Base-by-base conservation (phyloP, 2,329 filamentous ascomycete species). In the Colletotrichum trifolii region DNA sequence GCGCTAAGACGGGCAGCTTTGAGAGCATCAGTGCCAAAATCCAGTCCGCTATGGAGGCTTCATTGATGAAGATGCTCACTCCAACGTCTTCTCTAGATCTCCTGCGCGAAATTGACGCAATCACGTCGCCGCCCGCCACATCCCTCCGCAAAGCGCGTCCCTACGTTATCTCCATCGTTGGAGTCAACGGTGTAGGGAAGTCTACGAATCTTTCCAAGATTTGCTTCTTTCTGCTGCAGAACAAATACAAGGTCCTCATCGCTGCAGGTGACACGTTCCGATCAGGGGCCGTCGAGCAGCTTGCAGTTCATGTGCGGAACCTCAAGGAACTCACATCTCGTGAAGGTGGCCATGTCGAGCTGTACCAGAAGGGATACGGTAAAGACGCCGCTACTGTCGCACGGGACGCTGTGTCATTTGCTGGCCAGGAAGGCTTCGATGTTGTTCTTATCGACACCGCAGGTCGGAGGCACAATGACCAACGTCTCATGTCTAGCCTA, bases 181-280 rank as follows among this genome's bases (percentile, higher is more conserved):
- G 96, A 67, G 96, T 99, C 75, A 99, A 99, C 77, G 96, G 96
- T 58, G 96, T 99, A 42, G 96, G 96, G 74, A 99, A 99, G 81
- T 97, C 94, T 13, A 99, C 96, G 56, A 98, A 97, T 75, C 85
- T 99, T 42, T 95, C 93, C 77, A 99, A 99, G 79, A 97, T 99
- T 70, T 97, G 94, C 78, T 99, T 96, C 81, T 99, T 99, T 82
- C 84, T 99, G 42, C 84, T 99, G 38, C 95, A 99, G 78, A 99
- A 99, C 83, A 94, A 96, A 76, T 96, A 97, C 83, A 92, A 92
- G 74, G 94, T 99, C 13, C 86, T 99, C 62, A 93, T 99, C 70
- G 95, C 93, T 12, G 95, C 96, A 9, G 96, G 93, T 71, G 95
- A 99, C 77, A 99, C 96, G 3, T 99, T 99, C 85, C 91, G 96